A percentile compares a stretch with the other conserved stretches of the same genome.
Evolutionary conservation across 805 yeast genomes (phyloP).

Genomic region (Candida argentea): DNA sequence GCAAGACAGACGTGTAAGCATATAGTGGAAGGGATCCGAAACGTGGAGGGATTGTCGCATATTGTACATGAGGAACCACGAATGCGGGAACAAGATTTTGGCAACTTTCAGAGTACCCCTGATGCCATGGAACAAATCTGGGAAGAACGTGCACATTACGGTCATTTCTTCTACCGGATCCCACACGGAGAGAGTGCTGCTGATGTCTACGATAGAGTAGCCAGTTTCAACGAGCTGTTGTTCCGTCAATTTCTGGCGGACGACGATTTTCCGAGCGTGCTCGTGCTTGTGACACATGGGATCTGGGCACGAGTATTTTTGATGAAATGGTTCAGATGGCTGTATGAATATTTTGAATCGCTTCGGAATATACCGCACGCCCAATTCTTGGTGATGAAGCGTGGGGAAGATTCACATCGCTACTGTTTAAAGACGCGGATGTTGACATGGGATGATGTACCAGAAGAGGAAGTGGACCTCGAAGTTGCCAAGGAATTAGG

Average conservation of each 20-base stretch:
- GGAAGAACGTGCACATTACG: constrained; percentile 80
- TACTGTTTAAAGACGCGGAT: constrained; percentile 53
- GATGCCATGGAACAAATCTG: constrained; percentile 74
- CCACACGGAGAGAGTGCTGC: constrained; percentile 96
- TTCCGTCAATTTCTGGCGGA: constrained; percentile 67
- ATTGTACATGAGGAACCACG: constrained; percentile 78
- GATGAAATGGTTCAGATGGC: constrained; percentile 94
- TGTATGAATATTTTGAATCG: constrained; percentile 79
- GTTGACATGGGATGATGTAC: constrained; percentile 61
- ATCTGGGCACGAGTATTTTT: constrained; percentile 88
- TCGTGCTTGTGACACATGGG: constrained; percentile 86
- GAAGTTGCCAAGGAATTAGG: constrained; percentile 26
- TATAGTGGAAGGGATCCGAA: constrained; percentile 46
- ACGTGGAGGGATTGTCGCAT: constrained; percentile 34
- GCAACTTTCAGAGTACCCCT: constrained; percentile 74
- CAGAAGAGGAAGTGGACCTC: constrained; percentile 29
- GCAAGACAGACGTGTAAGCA: constrained; percentile 79
- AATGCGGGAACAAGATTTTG: constrained; percentile 91
- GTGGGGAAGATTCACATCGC: constrained; percentile 35
- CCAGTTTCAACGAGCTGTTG: constrained; percentile 81
- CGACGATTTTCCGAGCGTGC: constrained; percentile 59
- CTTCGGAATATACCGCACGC: constrained; percentile 81
- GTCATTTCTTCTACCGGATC: constrained; percentile 70
- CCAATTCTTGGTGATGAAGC: constrained; percentile 70
- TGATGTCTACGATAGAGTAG: constrained; percentile 85